Percentiles rank a stretch among this genome's conserved stretches.
Evolutionary conservation across 129 eudicot species (phyloP).

Genomic region (Saussurea involucrata): DNA sequence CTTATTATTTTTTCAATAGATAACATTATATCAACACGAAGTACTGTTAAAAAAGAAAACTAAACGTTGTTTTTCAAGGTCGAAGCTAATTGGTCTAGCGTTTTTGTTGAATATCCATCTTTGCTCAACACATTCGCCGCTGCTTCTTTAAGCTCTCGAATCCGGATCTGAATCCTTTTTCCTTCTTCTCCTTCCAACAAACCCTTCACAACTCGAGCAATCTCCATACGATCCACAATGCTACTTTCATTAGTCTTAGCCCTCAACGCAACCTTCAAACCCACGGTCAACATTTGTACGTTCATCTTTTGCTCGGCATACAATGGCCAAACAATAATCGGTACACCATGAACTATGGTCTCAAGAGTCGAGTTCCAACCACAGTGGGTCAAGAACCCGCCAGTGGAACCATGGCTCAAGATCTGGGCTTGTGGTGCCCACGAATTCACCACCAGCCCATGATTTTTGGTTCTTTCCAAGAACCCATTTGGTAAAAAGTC

Average conservation of each 20-base stretch:
- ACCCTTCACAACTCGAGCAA: conserved; percentile 19
- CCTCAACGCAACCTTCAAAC: conserved; percentile 39
- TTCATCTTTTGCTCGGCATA: conserved; percentile 66
- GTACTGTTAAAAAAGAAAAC: background rate
- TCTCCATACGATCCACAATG: conserved; percentile 19
- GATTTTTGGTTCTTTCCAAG: conserved; percentile 38
- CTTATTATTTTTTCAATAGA: too few species aligned
- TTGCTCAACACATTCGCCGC: conserved; percentile 21
- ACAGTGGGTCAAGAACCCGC: conserved; percentile 64
- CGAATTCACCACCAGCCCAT: conserved; percentile 39
- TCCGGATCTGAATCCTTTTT: conserved; percentile 12
- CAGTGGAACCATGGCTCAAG: conserved; percentile 39
- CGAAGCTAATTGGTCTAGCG: conserved; percentile 23
- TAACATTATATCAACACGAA: background rate
- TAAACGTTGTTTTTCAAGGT: conserved; percentile 17
- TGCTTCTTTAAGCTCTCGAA: conserved; percentile 27
- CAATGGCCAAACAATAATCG: conserved; percentile 57
- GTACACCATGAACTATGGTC: conserved; percentile 44
- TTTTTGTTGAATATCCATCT: conserved; percentile 30
- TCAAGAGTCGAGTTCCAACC: conserved; percentile 71
- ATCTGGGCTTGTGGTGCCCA: conserved; percentile 70
- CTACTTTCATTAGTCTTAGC: conserved; percentile 20
- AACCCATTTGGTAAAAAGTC: conserved; percentile 47
- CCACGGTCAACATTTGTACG: conserved; percentile 41
- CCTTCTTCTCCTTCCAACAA: conserved; percentile 50